Base-by-base conservation (phyloP, 2,329 filamentous ascomycete species). In the Shiraia sp. region DNA sequence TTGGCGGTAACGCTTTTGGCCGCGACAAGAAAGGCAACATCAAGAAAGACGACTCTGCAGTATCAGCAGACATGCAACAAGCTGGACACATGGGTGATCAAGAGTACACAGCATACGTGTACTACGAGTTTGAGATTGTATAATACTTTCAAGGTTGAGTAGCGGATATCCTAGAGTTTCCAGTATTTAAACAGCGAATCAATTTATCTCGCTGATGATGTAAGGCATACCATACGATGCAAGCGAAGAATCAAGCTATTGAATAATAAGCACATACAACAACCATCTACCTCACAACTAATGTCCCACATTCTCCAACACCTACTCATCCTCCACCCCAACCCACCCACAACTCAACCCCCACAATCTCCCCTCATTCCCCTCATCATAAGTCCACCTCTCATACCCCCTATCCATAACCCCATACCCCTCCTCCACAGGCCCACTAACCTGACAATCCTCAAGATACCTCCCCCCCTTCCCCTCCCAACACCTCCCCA, bases 101-200 rank as follows among this genome's bases (percentile, higher is more conserved):
- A 39, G 90, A 96, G 69, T 99, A 97, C 75, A 93, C 90, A 46
- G 87, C 93, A 28, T 99, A 95, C 72, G 93, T 97, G 65, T 96
- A 91, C 76, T 99, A 97, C 73, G 89, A 96, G 68, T 88, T 97
- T 66, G 88, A 93, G 65, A 83, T 97, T 38, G 49, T 58, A 54
- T 59, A 54, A 30, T 32, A 27, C 19, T 22, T 22, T 22, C 19
- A 22, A 22, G 8, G 19, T 22, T 8, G 19, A 14, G 6, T 6
- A 12, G 5, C 5, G 27, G 27, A 31, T 16, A 29, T n/a, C 26
- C 12, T n/a, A n/a, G 26, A 29, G 14, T n/a, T n/a, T 29, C 12
- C 4, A 29, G 26, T 4, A 15, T n/a, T n/a, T n/a, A 4, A 29
- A n/a, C n/a, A 22, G 19, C 19, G 19, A 8, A 22, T 22, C 19